Base-by-base conservation (phyloP, 257 asterid genomes). In the Eucommia ulmoides region DNA sequence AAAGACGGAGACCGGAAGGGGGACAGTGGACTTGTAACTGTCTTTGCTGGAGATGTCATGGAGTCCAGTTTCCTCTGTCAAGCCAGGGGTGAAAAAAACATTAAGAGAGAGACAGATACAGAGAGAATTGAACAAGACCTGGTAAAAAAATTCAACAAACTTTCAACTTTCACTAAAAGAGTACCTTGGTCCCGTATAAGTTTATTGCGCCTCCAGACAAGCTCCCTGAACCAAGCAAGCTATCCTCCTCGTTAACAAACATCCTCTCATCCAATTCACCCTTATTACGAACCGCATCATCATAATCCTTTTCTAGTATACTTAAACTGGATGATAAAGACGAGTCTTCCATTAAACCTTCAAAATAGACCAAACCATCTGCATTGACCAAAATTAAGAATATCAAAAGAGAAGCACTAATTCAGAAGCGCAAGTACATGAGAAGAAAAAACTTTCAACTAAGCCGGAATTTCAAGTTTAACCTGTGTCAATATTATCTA, bases 191-290 rank as follows among this genome's bases (percentile, higher is more conserved):
- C 26, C 82, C 93, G 25, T 54, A 75, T 49, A 48, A 66, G 56
- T 61, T 77, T 54, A 74, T 53, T 29, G 82, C 62, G 52, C 82
- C 84, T 25, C 88, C 84, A 60, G 95, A 83, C 64, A 85, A 77
- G 71, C 84, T 78, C 59, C 91, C 96, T n/a, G 92, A 76, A 44
- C 68, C 93, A 49, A 85, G 92, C 74, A 91, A 68, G 75, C 84
- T 80, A 55, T 86, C 95, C 52, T 81, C 82, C 38, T 79, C 94
- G 42, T 80, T 75, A 26, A 83, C 63, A 65, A 86, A 83, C 35
- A 86, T 83, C 61, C 93, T 83, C 76, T 91, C 96, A 51, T 91
- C 98, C 60, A 91, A 51, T 41, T 81, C 98, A 50, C 82, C 88
- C 59, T 69, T 75, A 44, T 75, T 66, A 22, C 38, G 74, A 58